Evolutionary conservation across 2,329 filamentous ascomycete genomes (phyloP), one percentile per base, ranked within the genome.

Genomic region (Rhynchosporium agropyri): DNA sequence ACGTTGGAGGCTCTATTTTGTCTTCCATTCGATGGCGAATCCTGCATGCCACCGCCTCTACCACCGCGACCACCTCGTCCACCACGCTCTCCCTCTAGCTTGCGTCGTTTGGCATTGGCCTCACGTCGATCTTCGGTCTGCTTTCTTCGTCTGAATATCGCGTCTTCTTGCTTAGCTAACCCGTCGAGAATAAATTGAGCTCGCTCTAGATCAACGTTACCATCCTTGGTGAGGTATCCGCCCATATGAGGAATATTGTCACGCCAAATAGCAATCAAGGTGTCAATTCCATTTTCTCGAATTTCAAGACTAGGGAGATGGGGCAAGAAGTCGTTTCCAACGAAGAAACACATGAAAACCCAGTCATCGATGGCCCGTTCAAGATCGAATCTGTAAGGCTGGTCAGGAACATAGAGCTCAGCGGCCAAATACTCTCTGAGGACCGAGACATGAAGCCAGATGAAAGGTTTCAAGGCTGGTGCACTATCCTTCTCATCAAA

Each of bases 261-360:
- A 74, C 91, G 89, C 95, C 96, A 99, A 61, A 99, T 95, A n/a
- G 91, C 89, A 68, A 93, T 96, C 61, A 99, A 81, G 0, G 93
- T 96, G 74, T 99, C 94, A 73, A 99, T 99, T 55, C 94, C 94
- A 74, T 97, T 93, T 74, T 99, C 95, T 65, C 95, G 87, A 75
- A 99, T 98, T 76, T 98, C 95, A 63, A 99, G 83, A 72, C 94
- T 96, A n/a, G 95, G 95, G 63, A 99, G 81, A 81, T 99, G 95
- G 57, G 95, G 95, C 69, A 99, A 79, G 79, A 99, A 99, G 80
- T 99, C 96, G 77, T 99, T 99, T 69, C 94, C 94, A 62, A 98
- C 94, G 75, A 98, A 98, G 79, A 96, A 98, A 79, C 94, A 98
- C 87, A 98, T 95, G 76, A 98, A 98, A 13, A 98, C 92, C 95